phyloP scores from a whole-genome alignment of 345 rosid genomes.

The Brassica nigra region DNA sequence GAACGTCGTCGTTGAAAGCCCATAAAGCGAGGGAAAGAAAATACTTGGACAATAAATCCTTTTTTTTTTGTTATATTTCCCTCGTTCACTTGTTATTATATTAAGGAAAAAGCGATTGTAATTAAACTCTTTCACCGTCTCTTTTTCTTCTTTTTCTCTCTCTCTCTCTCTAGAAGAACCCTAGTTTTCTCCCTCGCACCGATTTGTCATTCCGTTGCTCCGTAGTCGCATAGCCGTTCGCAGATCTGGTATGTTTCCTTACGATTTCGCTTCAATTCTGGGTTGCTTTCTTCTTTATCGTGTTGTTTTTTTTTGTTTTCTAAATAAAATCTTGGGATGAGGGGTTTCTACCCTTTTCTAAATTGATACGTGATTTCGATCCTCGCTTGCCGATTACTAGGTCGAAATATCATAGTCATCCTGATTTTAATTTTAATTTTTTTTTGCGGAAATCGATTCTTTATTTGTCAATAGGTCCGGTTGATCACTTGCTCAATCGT shows the following conservation, averaged over 20 bases:
- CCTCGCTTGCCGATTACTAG: not conserved
- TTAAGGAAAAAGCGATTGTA: constrained; percentile 21
- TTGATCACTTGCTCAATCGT: constrained; percentile 14
- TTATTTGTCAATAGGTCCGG: not conserved
- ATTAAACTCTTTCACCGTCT: constrained; percentile 20
- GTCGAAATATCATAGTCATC: not conserved
- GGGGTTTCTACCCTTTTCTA: constrained; percentile 1
- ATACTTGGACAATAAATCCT: not conserved
- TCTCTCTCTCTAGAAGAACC: constrained; percentile 11
- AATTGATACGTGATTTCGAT: constrained; percentile 23
- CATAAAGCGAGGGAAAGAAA: not conserved
- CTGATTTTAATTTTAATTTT: not conserved
- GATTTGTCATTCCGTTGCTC: constrained; percentile 31
- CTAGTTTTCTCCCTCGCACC: constrained; percentile 31
- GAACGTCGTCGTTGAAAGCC: constrained; percentile 8
- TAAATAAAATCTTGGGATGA: not conserved
- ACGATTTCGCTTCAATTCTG: not conserved
- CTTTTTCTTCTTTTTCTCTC: not conserved
- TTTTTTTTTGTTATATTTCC: not conserved
- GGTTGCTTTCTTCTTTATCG: constrained; percentile 5
- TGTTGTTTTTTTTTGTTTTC: not conserved
- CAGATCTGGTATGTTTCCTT: constrained; percentile 27
- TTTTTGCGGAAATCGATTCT: not conserved
- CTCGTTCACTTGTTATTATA: constrained; percentile 11
- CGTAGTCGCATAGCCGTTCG: constrained; percentile 24